Evolutionary conservation across 306 rosid genomes (phyloP), one percentile per base, ranked within the genome.

Genomic region (Alnus glutinosa): DNA sequence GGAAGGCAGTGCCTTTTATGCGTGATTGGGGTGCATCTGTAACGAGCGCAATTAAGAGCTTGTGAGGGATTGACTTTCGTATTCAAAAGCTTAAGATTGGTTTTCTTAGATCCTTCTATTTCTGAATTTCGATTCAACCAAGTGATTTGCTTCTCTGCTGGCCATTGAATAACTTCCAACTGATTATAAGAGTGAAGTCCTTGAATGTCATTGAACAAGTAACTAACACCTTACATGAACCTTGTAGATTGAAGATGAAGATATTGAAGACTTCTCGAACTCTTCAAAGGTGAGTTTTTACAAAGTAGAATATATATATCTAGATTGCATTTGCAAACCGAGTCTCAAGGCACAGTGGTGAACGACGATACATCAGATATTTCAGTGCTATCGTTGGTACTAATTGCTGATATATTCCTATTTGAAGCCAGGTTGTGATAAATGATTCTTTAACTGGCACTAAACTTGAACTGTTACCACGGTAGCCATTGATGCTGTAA

Each of bases 221-320:
- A 55, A 39, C 66, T 11, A 67, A 70, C 51, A 9, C 18, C 58
- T 32, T 64, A 16, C 52, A 11, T 73, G 28, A 58, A 87, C 52
- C 44, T 19, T 61, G 73, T 72, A 87, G 90, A 83, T 78, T 11
- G 82, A 85, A 58, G 87, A 77, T 23, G 90, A 83, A 51, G 82
- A 86, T 16, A 85, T 78, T 48, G 89, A 83, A 83, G 82, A 87
- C 54, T 71, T 77, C 66, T 87, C 88, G 32, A 88, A 87, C 55
- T 75, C 80, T 61, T 79, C 88, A 80, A 82, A 75, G 87, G 83
- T 85, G n/a, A 62, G 12, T 62, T 62, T 34, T 1, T 0, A 32
- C 16, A 9, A 39, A 64, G 10, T 34, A 7, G 34, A 34, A 36
- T 64, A 64, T 64, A 64, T 64, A 34, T 64, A 5, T 64, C 48